Base-by-base conservation (phyloP, 148 eudicot species). In the Fagopyrum esculentum region DNA sequence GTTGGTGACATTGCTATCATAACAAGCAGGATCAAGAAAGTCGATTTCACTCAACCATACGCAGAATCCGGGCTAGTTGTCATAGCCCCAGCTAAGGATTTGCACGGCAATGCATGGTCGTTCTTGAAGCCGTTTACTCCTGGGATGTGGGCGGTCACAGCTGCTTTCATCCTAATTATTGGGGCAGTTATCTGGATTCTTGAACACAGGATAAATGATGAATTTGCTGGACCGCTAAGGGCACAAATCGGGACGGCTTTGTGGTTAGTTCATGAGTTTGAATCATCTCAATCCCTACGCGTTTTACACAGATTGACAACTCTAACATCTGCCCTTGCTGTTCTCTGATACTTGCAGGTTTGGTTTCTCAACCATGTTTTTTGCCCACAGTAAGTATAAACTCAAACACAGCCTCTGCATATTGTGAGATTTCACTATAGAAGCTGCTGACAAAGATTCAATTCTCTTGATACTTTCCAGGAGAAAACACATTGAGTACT, bases 171-270 rank as follows among this genome's bases (percentile, higher is more conserved):
- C 73, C 22, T 80, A 2, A 1, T 72, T 1, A 40, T 64, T 2
- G 82, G 79, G 4, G 69, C 17, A 3, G 82, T 80, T n/a, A 68
- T 80, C 12, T 80, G 82, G 82, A 43, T 80, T 30, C 72, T 80
- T 16, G 79, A 80, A 63, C 79, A 73, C 46, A 49, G 74, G 69
- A 46, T 61, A 4, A 80, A 80, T 50, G 76, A 76, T 9, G 72
- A 80, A 6, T 80, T 80, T 45, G 45, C 73, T 4, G 82, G 82
- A 61, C 73, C 79, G 4, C 79, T 78, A 9, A 50, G 11, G 57
- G 54, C 17, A 3, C 74, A 71, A 71, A 15, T 71, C 26, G 29
- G n/a, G 6, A 71, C 74, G 1, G 45, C 45, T 71, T 45, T 71
- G 17, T 49, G 55, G 74, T 71, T 19, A 66, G 71, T 66, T 40